Base-by-base conservation (phyloP, 164 flowering plant genomes). In the Saururus chinensis region DNA sequence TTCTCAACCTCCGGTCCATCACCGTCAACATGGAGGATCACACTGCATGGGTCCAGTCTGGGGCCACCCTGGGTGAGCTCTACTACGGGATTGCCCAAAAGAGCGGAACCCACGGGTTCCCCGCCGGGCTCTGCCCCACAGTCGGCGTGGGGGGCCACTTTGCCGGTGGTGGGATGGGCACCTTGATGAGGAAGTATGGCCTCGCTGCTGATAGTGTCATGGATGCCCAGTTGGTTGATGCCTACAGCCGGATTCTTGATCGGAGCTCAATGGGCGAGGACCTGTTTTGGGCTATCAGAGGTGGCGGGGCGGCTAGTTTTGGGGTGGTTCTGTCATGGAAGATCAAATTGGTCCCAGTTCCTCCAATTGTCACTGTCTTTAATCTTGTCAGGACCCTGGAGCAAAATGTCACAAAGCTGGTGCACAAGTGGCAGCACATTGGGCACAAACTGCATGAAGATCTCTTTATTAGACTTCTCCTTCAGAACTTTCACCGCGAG, bases 41-140 rank as follows among this genome's bases (percentile, higher is more conserved):
- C 11, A 62, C 60, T 4, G 75, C 77, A 4, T 69, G 75, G 77
- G 70, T 71, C 12, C 51, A 67, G 24, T 14, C 75, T 0, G 80
- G 80, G 6, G 75, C 77, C 19, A 77, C 55, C 6, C 48, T 74
- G 0, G 80, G 80, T 4, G 80, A 77, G 57, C 41, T 74, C 1
- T 74, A 77, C 57, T 66, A 74, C 42, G 35, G 42, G 6, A 74
- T 77, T 53, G 69, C 72, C 4, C 49, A 64, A 55, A 62, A 35
- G 56, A 74, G 70, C 35, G 40, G 14, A 2, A 40, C 7, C 14
- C 51, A 8, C 13, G 62, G 62, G 1, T 59, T 59, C 51, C 62
- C 62, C 0, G 62, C 62, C 1, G 62, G 62, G 24, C 17, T 19
- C n/a, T 59, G 62, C 49, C 62, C 42, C 48, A 59, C 62, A 59